A percentile compares a stretch with the other conserved stretches of the same genome.
Conservation (phyloP, 371 early-diverging fungal genomes). For the Mortierella sp. region DNA sequence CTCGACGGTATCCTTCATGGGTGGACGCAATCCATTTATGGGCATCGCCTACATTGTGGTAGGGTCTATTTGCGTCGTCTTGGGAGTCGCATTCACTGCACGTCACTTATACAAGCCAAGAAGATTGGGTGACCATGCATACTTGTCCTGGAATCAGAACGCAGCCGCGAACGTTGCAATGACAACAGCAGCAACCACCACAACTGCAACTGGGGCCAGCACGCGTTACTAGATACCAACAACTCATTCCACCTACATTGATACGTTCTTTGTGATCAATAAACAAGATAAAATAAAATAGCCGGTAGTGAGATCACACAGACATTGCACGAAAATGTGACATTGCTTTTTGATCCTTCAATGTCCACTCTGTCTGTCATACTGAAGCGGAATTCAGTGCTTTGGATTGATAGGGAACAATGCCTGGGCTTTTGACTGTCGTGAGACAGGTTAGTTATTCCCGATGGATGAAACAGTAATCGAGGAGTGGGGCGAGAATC, state of each 20-base stretch:
- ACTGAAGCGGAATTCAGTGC: too few relatives aligned
- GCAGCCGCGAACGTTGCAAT: slow-evolving; percentile 62
- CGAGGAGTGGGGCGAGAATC: too few relatives aligned
- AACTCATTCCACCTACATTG: neutral
- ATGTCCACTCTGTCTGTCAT: too few relatives aligned
- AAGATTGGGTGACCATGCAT: slow-evolving; percentile 94
- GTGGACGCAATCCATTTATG: slow-evolving; percentile 95
- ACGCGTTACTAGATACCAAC: slow-evolving; percentile 41
- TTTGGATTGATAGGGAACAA: too few relatives aligned
- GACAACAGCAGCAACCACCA: slow-evolving; percentile 35
- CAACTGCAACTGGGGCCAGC: slow-evolving; percentile 49
- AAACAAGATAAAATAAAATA: slow-evolving; percentile 2
- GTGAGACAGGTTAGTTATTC: too few relatives aligned
- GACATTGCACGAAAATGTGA: too few relatives aligned
- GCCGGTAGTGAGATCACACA: too few relatives aligned
- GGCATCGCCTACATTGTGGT: slow-evolving; percentile 94
- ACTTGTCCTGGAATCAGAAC: slow-evolving; percentile 94
- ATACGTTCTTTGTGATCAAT: neutral
- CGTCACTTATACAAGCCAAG: slow-evolving; percentile 92
- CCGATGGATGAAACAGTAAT: too few relatives aligned
- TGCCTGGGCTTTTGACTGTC: too few relatives aligned
- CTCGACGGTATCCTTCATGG: slow-evolving; percentile 91
- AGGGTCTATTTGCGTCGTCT: slow-evolving; percentile 84
- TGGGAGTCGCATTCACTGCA: slow-evolving; percentile 90
- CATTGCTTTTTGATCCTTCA: too few relatives aligned